Evolutionary conservation across 75 land plant species (phyloP).

Genomic region (Pinus tabuliformis): DNA sequence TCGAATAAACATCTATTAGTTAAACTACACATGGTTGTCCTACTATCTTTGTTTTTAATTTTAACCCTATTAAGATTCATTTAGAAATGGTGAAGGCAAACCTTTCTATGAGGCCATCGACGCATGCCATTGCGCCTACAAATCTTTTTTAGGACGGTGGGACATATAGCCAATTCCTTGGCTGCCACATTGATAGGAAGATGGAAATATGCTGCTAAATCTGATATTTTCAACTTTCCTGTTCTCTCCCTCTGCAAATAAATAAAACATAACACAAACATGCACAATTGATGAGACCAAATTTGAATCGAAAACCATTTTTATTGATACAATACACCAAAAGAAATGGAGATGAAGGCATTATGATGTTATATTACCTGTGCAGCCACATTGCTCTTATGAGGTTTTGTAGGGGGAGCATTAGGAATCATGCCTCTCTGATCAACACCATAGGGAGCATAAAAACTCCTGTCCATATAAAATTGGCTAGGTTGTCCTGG

Average conservation of each 20-base stretch:
- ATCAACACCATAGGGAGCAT: conserved; percentile 26
- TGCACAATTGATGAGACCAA: too few relatives aligned
- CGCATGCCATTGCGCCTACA: conserved; percentile 63
- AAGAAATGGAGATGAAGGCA: too few relatives aligned
- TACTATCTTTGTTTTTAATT: background rate
- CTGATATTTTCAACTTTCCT: conserved; percentile 55
- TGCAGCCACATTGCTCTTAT: conserved; percentile 57
- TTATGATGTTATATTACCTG: conserved; percentile 24
- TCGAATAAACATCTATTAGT: too few relatives aligned
- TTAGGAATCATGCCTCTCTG: conserved; percentile 6
- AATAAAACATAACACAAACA: background rate
- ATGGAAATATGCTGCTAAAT: conserved; percentile 59
- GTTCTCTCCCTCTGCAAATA: conserved; percentile 73
- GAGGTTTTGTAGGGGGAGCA: conserved; percentile 32
- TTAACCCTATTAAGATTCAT: background rate
- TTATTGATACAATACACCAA: too few relatives aligned
- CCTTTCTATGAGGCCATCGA: conserved; percentile 91
- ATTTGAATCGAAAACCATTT: too few relatives aligned
- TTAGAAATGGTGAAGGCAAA: background rate
- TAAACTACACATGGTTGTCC: too few relatives aligned
- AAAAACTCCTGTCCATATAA: conserved; percentile 17
- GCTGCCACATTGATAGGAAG: conserved; percentile 82
- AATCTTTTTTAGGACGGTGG: conserved; percentile 80
- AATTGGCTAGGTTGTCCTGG: conserved; percentile 27
- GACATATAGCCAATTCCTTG: conserved; percentile 57